Conservation (phyloP, 2,329 filamentous ascomycete genomes). For the Proliferodiscus dingleyae region DNA sequence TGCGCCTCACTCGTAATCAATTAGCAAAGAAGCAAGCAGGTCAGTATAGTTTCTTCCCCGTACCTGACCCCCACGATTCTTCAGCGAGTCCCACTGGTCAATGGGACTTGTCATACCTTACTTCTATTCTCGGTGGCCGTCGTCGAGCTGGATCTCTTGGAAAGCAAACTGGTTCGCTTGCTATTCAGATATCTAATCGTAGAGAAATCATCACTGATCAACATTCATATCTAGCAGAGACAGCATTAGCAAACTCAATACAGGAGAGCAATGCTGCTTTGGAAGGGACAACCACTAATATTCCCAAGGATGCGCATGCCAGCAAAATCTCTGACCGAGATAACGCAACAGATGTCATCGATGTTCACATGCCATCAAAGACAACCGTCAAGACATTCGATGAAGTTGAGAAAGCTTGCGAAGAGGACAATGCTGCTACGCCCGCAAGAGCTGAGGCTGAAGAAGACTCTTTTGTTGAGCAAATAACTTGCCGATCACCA, state of each 20-base stretch:
- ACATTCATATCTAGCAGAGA: slow-evolving; percentile 23
- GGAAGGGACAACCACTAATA: not conserved
- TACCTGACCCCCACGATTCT: slow-evolving; percentile 6
- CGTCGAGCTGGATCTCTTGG: slow-evolving; percentile 11
- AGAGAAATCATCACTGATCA: slow-evolving; percentile 16
- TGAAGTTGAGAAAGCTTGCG: slow-evolving; percentile 23
- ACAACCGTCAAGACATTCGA: slow-evolving; percentile 21
- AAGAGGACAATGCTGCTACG: slow-evolving; percentile 3
- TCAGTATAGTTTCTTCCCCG: slow-evolving; percentile 26
- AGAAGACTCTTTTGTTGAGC: slow-evolving; percentile 33
- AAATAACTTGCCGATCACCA: slow-evolving; percentile 34
- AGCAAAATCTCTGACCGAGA: not conserved
- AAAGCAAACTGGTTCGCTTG: slow-evolving; percentile 1
- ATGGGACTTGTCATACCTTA: slow-evolving; percentile 2
- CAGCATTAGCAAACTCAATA: slow-evolving; percentile 12
- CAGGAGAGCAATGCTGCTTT: slow-evolving; percentile 1
- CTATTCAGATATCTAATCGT: slow-evolving; percentile 3
- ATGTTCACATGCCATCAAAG: not conserved
- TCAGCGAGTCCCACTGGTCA: slow-evolving; percentile 3
- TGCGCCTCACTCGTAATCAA: slow-evolving; percentile 26
- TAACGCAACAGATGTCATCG: not conserved
- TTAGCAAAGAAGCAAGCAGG: slow-evolving; percentile 28
- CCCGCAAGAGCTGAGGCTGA: slow-evolving; percentile 11
- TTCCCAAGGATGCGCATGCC: not conserved
- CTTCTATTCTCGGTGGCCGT: slow-evolving; percentile 12